Base-by-base conservation (phyloP, 805 yeast species). In the Wickerhamomyces bovis region DNA sequence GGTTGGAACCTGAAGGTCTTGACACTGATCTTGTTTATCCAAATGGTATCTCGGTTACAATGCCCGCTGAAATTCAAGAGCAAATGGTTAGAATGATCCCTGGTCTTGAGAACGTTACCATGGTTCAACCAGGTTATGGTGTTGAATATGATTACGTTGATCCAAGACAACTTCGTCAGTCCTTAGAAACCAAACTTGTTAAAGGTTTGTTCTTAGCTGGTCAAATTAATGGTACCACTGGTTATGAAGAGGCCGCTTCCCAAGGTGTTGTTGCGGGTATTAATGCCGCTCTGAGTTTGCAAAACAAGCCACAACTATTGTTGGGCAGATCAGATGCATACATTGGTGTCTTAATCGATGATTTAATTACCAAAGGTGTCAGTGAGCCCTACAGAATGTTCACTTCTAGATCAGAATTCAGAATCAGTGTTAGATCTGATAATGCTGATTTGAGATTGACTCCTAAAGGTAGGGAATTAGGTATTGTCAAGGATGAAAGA, bases 371-470 rank as follows among this genome's bases (percentile, higher is more conserved):
- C 0, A 89, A 89, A 63, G 99, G 99, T 18, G 96, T 94, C 2
- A 87, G 83, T 50, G 99, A 94, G 64, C 99, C 99, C 1, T 94
- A 94, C 63, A 72, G 99, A 53, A 94, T 94, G 99, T 94, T 94
- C 61, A 94, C 99, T 0, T 89, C 97, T 6, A 76, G 99, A 43
- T 86, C 96, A 0, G 99, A 94, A 63, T 94, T 89, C 63, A 73
- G 99, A 61, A 80, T 94, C 35, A 83, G 89, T 30, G 88, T 89
- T 5, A 72, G 99, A 49, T 83, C 96, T 0, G 99, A 94, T 63
- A 94, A 94, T 69, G 98, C 99, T 0, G 97, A 95, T 60, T 65
- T 77, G 46, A 70, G 99, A 51, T 68, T 94, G 47, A 90, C 98
- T 0, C 79, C 73, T 44, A 63, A 68, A 46, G 99, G 95, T 1